Evolutionary conservation across 1,139 yeast species (phyloP).

Genomic region (Diutina sp.): DNA sequence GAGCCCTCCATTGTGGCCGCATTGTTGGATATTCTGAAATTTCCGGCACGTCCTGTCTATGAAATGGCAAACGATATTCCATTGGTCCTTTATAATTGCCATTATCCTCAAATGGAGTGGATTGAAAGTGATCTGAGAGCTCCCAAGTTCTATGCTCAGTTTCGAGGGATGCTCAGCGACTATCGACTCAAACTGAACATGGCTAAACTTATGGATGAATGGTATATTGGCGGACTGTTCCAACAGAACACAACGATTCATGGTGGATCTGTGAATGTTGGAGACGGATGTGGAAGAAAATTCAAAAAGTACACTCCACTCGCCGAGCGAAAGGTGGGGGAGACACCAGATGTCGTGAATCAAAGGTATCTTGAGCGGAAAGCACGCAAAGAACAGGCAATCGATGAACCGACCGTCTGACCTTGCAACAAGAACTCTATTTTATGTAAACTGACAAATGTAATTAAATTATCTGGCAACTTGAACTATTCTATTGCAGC

Average conservation of each 20-base stretch:
- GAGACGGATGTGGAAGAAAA: conserved; percentile 61
- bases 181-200: conserved; percentile 23
- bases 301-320: conserved; percentile 47
- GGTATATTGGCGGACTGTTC: conserved; percentile 8
- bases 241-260: conserved; percentile 1
- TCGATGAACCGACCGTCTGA: neutral
- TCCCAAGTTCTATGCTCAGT: conserved; percentile 15
- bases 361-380: conserved; percentile 43
- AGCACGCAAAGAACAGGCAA: conserved; percentile 7
- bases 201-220: conserved; percentile 17
- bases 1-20: conserved; percentile 40
- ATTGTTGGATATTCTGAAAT: conserved; percentile 43
- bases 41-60: conserved; percentile 65
- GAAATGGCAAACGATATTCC: conserved; percentile 94
- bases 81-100: conserved; percentile 75
- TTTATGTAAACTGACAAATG: too few relatives aligned
- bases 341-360: conserved; percentile 54
- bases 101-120: conserved; percentile 69
- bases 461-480: too few relatives aligned
- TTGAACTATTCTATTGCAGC: too few relatives aligned
- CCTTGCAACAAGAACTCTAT: too few relatives aligned
- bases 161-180: conserved; percentile 18
- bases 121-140: neutral
- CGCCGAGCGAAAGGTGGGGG: conserved; percentile 43
- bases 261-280: conserved; percentile 37